phyloP scores from a whole-genome alignment of 768 basidiomycete species.

The Amanita thiersii region DNA sequence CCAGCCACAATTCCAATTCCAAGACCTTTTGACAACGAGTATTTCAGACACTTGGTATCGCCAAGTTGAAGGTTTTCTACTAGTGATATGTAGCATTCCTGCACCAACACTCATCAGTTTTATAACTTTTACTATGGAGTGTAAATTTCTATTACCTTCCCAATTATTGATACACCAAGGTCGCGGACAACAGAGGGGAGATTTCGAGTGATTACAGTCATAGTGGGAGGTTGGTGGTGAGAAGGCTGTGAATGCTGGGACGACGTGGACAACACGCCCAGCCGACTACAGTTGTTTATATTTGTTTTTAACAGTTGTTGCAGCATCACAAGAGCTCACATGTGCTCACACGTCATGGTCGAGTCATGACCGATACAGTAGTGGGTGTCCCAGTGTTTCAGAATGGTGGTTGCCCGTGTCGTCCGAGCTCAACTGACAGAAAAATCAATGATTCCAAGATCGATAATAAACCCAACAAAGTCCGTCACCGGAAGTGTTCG shows the following conservation, averaged over 20 bases:
- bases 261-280: not conserved
- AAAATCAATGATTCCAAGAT: too few species aligned
- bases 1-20: slow-evolving; percentile 90
- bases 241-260: not conserved
- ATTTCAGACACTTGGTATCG: slow-evolving; percentile 83
- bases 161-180: slow-evolving; percentile 74
- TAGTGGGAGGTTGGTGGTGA: slow-evolving; percentile 22
- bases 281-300: not conserved
- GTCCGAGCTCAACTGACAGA: too few species aligned
- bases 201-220: slow-evolving; percentile 75
- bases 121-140: not conserved
- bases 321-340: not conserved
- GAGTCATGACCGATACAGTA: too few species aligned
- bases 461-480: too few species aligned
- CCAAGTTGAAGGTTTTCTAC: slow-evolving; percentile 76
- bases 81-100: slow-evolving; percentile 89
- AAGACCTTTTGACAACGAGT: slow-evolving; percentile 85
- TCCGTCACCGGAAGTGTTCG: too few species aligned
- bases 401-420: too few species aligned
- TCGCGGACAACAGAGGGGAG: slow-evolving; percentile 83
- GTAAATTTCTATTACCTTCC: slow-evolving; percentile 44
- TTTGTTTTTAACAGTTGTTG: not conserved
- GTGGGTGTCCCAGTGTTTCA: too few species aligned
- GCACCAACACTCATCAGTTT: slow-evolving; percentile 3
- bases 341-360: too few species aligned